Conservation (phyloP, 495 filamentous ascomycete species). For the Darksidea phi region DNA sequence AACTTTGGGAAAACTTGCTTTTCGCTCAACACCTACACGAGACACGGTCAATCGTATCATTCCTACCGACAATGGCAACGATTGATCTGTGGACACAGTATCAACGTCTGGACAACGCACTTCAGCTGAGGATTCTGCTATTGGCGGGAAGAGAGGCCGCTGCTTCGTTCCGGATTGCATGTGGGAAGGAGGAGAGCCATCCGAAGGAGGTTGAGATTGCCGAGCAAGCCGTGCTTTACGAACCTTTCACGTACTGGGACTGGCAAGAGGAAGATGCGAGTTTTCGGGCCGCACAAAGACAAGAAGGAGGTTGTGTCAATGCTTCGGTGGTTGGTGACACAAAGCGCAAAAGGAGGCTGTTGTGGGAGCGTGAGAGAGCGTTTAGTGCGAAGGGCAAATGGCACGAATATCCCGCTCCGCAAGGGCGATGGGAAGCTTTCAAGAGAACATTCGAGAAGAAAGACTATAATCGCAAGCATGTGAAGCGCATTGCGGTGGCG, state of each 20-base stretch:
- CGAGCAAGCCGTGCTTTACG: slow-evolving; percentile 4
- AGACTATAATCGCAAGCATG: not conserved
- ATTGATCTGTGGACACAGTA: too few relatives aligned
- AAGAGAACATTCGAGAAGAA: slow-evolving; percentile 1
- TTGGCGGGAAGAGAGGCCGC: not conserved
- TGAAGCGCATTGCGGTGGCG: slow-evolving; percentile 22
- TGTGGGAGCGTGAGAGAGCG: slow-evolving; percentile 9
- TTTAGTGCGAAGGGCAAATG: not conserved
- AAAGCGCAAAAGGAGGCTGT: slow-evolving; percentile 5
- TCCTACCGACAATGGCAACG: too few relatives aligned
- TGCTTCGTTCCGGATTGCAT: not conserved
- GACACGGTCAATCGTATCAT: too few relatives aligned
- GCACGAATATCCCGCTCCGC: not conserved
- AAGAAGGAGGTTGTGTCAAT: not conserved
- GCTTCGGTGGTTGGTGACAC: not conserved
- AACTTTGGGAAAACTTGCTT: too few relatives aligned
- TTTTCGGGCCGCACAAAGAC: not conserved
- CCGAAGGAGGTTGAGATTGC: not conserved
- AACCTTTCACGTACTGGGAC: slow-evolving; percentile 31
- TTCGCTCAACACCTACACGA: too few relatives aligned
- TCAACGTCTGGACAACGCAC: too few relatives aligned
- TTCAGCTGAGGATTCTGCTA: too few relatives aligned
- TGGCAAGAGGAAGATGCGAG: slow-evolving; percentile 12
- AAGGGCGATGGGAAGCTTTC: slow-evolving; percentile 18
- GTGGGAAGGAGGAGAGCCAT: too few relatives aligned